Evolutionary conservation across 805 yeast genomes (phyloP).

Genomic region (Nakazawaea wyomingensis): DNA sequence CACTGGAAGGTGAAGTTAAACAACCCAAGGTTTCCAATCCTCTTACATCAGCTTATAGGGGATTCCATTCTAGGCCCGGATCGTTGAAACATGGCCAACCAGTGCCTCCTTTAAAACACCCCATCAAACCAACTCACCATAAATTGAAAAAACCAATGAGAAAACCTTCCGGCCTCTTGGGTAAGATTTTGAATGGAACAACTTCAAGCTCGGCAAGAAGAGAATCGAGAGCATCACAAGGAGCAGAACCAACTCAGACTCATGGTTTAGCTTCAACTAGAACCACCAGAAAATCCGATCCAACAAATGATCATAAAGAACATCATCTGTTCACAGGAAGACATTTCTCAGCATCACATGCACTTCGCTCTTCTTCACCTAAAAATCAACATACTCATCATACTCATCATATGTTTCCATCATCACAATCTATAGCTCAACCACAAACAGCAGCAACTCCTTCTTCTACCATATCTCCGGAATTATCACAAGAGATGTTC

Average conservation of each 20-base stretch:
- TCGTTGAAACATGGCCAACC: constrained; percentile 19
- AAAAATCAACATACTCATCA: no score
- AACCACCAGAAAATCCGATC: constrained; percentile 5
- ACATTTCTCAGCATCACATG: constrained; percentile 7
- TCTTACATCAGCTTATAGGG: constrained; percentile 27
- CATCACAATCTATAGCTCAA: neutral
- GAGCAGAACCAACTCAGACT: neutral
- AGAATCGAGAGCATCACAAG: constrained; percentile 5
- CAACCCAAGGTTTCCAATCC: neutral
- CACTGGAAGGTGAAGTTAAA: neutral
- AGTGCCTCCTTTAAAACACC: constrained; percentile 43
- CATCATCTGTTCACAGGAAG: constrained; percentile 8
- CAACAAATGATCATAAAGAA: constrained; percentile 2
- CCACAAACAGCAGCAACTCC: constrained; percentile 1
- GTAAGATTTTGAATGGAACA: constrained; percentile 6
- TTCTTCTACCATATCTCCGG: constrained; percentile 2
- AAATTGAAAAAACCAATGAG: constrained; percentile 22
- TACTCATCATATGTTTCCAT: no score
- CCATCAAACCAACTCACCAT: constrained; percentile 41
- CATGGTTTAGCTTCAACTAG: neutral
- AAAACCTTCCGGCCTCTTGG: constrained; percentile 31
- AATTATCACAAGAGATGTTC: constrained; percentile 9
- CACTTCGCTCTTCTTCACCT: constrained; percentile 1
- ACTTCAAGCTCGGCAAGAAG: constrained; percentile 4
- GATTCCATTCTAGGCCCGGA: constrained; percentile 34